Conservation (phyloP, 2,329 filamentous ascomycete genomes). For the Thielaviopsis ethacetica region DNA sequence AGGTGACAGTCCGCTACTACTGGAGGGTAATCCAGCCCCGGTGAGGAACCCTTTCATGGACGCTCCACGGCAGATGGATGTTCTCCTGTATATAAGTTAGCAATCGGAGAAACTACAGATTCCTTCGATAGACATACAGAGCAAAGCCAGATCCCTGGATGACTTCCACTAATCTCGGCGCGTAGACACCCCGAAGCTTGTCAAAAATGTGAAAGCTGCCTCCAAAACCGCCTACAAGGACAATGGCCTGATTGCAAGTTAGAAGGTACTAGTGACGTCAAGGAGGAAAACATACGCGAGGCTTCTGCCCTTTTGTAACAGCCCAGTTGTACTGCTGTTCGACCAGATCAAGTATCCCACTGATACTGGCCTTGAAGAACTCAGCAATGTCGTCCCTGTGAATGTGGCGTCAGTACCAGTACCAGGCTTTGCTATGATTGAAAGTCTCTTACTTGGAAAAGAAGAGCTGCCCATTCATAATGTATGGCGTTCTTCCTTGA, state of each 20-base stretch:
- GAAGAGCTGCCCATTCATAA: not conserved
- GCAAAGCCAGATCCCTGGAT: not conserved
- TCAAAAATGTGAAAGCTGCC: not conserved
- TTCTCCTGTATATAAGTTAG: not conserved
- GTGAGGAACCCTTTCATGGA: not conserved
- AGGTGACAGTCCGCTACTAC: not conserved
- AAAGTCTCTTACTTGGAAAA: not conserved
- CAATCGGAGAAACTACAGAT: not conserved
- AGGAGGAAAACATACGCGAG: not conserved
- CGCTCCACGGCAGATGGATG: not conserved
- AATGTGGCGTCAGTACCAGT: not conserved
- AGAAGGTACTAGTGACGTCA: not conserved
- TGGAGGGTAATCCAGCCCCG: not conserved
- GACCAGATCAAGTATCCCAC: not conserved
- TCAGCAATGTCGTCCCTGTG: not conserved
- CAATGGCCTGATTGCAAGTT: not conserved
- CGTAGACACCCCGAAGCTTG: not conserved
- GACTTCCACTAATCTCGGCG: not conserved
- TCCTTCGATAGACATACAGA: not conserved
- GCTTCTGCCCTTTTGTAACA: not conserved
- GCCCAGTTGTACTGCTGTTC: not conserved
- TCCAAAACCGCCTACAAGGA: not conserved
- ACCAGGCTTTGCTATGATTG: not conserved
- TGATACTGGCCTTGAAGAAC: not conserved
- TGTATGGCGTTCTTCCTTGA: not conserved